phyloP scores from a whole-genome alignment of 805 yeast species.

The Ogataea nonfermentans region DNA sequence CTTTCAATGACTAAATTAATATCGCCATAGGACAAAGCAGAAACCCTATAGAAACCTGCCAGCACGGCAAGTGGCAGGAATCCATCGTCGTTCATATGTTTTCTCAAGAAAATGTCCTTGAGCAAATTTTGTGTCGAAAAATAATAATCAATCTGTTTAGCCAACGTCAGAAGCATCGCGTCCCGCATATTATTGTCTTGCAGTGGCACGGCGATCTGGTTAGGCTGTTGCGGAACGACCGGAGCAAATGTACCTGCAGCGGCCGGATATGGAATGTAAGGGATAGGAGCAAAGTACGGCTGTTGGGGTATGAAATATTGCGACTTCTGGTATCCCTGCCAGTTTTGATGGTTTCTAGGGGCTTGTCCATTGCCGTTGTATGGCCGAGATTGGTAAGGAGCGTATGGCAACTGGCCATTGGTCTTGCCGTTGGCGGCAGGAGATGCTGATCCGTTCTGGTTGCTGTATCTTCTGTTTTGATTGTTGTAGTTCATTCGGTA shows the following conservation, averaged over 20 bases:
- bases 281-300: slow-evolving; percentile 25
- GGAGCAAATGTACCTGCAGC: slow-evolving; percentile 19
- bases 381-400: slow-evolving; percentile 25
- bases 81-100: slow-evolving; percentile 76
- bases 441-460: slow-evolving; percentile 3
- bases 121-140: slow-evolving; percentile 83
- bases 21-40: slow-evolving; percentile 60
- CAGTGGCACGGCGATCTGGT: slow-evolving; percentile 19
- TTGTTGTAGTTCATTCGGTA: slow-evolving; percentile 22
- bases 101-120: slow-evolving; percentile 79
- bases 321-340: slow-evolving; percentile 22
- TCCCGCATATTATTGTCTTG: slow-evolving; percentile 24
- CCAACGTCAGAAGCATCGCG: slow-evolving; percentile 23
- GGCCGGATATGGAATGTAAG: slow-evolving; percentile 26
- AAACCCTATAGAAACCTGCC: slow-evolving; percentile 73
- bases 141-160: slow-evolving; percentile 82
- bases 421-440: slow-evolving; percentile 1
- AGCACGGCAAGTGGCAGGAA: slow-evolving; percentile 63
- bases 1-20: slow-evolving; percentile 52
- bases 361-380: slow-evolving; percentile 22
- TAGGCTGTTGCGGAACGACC: slow-evolving; percentile 20
- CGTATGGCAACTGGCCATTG: slow-evolving; percentile 18
- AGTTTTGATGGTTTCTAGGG: slow-evolving; percentile 19
- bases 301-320: slow-evolving; percentile 25
- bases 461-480: slow-evolving; percentile 12